Evolutionary conservation across 1,284 basidiomycete species (phyloP).

Genomic region (Agroathelia rolfsii): DNA sequence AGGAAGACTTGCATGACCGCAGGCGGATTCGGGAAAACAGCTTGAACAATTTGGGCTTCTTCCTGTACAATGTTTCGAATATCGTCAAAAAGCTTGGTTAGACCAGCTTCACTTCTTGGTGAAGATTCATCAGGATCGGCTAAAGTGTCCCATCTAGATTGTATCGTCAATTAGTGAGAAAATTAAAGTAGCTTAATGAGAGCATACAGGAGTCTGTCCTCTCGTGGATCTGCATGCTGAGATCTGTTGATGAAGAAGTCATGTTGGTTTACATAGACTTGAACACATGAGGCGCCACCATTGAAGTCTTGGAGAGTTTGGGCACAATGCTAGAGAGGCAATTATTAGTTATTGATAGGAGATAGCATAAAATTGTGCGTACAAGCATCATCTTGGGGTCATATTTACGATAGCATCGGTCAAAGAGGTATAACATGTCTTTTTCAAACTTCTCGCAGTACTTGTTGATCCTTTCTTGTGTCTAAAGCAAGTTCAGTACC

Average conservation of each 20-base stretch:
- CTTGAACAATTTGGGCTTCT: slow-evolving; percentile 96
- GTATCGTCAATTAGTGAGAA: slow-evolving; percentile 12
- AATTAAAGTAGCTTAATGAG: slow-evolving; percentile 4
- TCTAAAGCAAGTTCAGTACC: slow-evolving; percentile 31
- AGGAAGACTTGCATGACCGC: slow-evolving; percentile 99
- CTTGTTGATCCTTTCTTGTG: slow-evolving; percentile 81
- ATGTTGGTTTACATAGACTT: slow-evolving; percentile 99
- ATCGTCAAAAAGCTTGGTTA: slow-evolving; percentile 77
- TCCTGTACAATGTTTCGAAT: slow-evolving; percentile 89
- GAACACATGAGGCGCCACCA: slow-evolving; percentile 91
- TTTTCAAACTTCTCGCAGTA: slow-evolving; percentile 99
- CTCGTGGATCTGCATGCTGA: slow-evolving; percentile 46
- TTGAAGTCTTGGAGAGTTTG: slow-evolving; percentile 97
- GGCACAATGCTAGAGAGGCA: slow-evolving; percentile 76
- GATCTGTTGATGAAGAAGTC: slow-evolving; percentile 97
- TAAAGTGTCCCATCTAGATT: slow-evolving; percentile 67
- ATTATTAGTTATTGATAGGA: slow-evolving; percentile 2
- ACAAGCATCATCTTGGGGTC: slow-evolving; percentile 99
- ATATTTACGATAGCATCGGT: slow-evolving; percentile 88
- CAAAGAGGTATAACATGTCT: slow-evolving; percentile 94
- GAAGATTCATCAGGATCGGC: slow-evolving; percentile 73
- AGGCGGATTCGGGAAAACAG: slow-evolving; percentile 94
- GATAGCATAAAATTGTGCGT: slow-evolving; percentile 20
- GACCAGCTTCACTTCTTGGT: slow-evolving; percentile 74
- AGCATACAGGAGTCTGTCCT: slow-evolving; percentile 55